Percentiles rank a stretch among this genome's conserved stretches.
These are phyloP conservation scores for Trichophaea hybrida DNA, from an alignment of 2,329 filamentous ascomycete species.

Conservation along the genomic window DNA sequence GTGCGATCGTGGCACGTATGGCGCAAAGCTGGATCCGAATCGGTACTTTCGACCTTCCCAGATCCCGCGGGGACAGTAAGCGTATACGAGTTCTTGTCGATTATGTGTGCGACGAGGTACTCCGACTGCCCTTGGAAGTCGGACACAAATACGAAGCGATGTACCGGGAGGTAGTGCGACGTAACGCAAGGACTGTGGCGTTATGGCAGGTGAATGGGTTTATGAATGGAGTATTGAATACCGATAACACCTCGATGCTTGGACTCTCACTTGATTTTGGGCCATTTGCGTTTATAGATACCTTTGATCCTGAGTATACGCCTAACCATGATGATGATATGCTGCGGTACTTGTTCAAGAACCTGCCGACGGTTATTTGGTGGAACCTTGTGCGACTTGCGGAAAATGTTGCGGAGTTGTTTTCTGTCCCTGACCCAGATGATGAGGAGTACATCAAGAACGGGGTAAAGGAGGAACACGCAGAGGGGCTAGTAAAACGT, in stretches of 20 bases:
- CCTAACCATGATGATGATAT: constrained; percentile 90
- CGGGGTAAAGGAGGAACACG: constrained; percentile 52
- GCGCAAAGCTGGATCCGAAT: constrained; percentile 83
- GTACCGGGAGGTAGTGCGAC: constrained; percentile 71
- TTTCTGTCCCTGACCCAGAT: constrained; percentile 63
- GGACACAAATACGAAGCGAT: constrained; percentile 70
- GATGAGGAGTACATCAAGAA: constrained; percentile 53
- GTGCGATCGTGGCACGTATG: constrained; percentile 82
- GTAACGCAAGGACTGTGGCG: constrained; percentile 78
- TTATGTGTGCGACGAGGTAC: constrained; percentile 77
- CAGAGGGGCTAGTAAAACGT: constrained; percentile 54
- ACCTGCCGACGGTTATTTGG: constrained; percentile 94
- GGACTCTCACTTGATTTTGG: constrained; percentile 89
- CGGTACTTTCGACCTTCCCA: constrained; percentile 89
- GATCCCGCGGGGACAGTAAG: constrained; percentile 62
- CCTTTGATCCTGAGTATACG: constrained; percentile 87
- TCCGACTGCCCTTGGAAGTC: constrained; percentile 50
- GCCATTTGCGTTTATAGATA: constrained; percentile 93
- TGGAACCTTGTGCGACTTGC: constrained; percentile 92
- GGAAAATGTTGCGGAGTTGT: constrained; percentile 73
- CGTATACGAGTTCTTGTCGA: constrained; percentile 60
- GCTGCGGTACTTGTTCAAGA: constrained; percentile 79
- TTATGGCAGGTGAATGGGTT: constrained; percentile 98
- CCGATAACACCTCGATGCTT: constrained; percentile 86
- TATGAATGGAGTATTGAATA: constrained; percentile 96